These are phyloP conservation scores for Tetradesmus lagerheimii DNA, from an alignment of 139 green algal species.

Conservation along the genomic window DNA sequence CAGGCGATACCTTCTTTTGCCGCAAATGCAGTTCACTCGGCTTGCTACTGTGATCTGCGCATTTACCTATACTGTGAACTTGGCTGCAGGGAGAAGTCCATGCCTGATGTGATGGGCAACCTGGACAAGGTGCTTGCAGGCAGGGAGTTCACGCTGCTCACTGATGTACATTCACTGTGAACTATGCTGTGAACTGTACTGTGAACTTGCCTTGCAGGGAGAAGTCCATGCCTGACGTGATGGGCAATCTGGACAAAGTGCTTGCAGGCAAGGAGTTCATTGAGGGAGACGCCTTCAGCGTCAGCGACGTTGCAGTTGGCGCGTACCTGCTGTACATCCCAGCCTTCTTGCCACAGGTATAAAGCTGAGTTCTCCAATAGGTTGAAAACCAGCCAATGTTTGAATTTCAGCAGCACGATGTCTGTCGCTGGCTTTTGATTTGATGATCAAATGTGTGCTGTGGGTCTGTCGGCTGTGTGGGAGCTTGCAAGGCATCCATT, in stretches of 20 bases:
- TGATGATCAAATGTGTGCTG: too few species aligned
- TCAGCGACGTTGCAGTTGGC: constrained; percentile 52
- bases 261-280: constrained; percentile 48
- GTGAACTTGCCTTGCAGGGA: constrained; percentile 23
- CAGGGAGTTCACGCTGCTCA: constrained; percentile 42
- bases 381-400: background rate
- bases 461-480: too few species aligned
- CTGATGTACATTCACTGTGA: background rate
- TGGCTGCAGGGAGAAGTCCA: constrained; percentile 45
- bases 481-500: too few species aligned
- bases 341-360: constrained; percentile 45
- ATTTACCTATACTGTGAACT: too few species aligned
- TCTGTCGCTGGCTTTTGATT: too few species aligned
- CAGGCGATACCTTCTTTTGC: too few species aligned
- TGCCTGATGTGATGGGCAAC: constrained; percentile 49
- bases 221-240: constrained; percentile 50
- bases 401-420: background rate
- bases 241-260: constrained; percentile 46
- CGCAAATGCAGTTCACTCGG: too few species aligned
- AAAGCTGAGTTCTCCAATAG: background rate
- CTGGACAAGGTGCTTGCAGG: constrained; percentile 48
- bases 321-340: constrained; percentile 61
- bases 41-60: too few species aligned
- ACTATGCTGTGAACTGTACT: background rate
- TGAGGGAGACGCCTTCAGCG: constrained; percentile 49